A percentile compares a stretch with the other conserved stretches of the same genome.
These are phyloP conservation scores for Gastrolobium villosum DNA, from an alignment of 306 rosid species.

Conservation along the genomic window DNA sequence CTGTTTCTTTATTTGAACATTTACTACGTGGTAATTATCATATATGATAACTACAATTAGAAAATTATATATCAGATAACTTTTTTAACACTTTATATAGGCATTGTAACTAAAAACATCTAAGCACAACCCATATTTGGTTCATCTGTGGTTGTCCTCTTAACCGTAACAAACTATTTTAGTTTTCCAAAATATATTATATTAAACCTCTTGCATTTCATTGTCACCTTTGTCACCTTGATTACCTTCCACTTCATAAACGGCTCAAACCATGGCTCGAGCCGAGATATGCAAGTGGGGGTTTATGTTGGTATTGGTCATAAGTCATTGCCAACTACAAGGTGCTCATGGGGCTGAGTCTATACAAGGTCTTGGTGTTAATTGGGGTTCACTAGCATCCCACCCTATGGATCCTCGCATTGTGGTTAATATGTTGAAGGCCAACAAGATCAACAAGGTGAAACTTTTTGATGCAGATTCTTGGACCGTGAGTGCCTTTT, in stretches of 20 bases:
- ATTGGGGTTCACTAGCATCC: conserved; percentile 79
- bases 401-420: conserved; percentile 58
- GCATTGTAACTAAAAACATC: conserved; percentile 34
- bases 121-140: conserved; percentile 43
- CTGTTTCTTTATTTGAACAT: conserved; percentile 27
- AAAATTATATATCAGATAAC: conserved; percentile 5
- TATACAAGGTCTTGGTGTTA: conserved; percentile 61
- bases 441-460: conserved; percentile 77
- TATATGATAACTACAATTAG: conserved; percentile 5
- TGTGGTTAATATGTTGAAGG: conserved; percentile 71
- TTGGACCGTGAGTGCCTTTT: conserved; percentile 56
- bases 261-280: conserved; percentile 48
- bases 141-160: conserved; percentile 13
- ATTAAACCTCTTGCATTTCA: conserved; percentile 14
- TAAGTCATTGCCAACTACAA: conserved; percentile 38
- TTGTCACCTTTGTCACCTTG: background rate
- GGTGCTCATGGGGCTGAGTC: conserved; percentile 24
- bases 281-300: conserved; percentile 29
- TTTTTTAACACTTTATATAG: conserved; percentile 43
- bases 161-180: background rate
- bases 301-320: conserved; percentile 19
- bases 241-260: background rate
- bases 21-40: background rate
- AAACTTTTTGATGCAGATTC: conserved; percentile 86
- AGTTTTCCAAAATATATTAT: background rate